These are phyloP conservation scores for Fusarium sp. DNA, from an alignment of 2,329 filamentous ascomycete genomes.

Conservation along the genomic window DNA sequence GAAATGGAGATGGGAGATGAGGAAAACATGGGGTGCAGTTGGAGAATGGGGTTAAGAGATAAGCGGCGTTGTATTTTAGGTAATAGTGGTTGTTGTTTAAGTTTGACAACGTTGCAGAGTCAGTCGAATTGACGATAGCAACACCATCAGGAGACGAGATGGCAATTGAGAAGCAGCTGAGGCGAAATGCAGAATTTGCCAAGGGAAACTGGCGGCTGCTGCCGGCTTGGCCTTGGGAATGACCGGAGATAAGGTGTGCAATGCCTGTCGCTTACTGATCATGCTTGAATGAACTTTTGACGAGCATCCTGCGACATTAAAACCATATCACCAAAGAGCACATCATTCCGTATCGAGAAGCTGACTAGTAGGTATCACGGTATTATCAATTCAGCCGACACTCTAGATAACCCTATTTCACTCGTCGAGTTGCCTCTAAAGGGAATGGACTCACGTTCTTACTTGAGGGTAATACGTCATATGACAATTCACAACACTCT, in stretches of 20 bases:
- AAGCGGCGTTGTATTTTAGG: constrained; percentile 5
- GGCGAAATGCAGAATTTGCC: constrained; percentile 5
- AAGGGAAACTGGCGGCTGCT: constrained; percentile 17
- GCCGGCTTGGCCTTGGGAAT: constrained; percentile 32
- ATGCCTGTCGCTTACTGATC: background rate
- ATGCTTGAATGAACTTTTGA: constrained; percentile 13
- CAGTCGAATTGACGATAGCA: background rate
- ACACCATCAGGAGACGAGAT: background rate
- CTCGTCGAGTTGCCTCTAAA: constrained; percentile 1
- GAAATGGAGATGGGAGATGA: constrained; percentile 12
- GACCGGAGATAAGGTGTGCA: constrained; percentile 25
- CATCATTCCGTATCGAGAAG: constrained; percentile 27
- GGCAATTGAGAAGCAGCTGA: background rate
- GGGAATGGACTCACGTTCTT: constrained; percentile 3
- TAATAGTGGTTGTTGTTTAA: background rate
- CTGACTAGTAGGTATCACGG: constrained; percentile 17
- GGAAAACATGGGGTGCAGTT: constrained; percentile 14
- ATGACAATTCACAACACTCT: constrained; percentile 15
- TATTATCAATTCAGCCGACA: background rate
- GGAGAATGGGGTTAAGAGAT: constrained; percentile 13
- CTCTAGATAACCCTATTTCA: constrained; percentile 14
- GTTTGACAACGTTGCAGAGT: constrained; percentile 3
- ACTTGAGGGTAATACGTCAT: constrained; percentile 21
- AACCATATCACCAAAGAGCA: background rate
- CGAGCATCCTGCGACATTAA: background rate